Evolutionary conservation across 805 yeast species (phyloP), one percentile per base, ranked within the genome.

Genomic region (Wickerhamomyces chaumierensis): DNA sequence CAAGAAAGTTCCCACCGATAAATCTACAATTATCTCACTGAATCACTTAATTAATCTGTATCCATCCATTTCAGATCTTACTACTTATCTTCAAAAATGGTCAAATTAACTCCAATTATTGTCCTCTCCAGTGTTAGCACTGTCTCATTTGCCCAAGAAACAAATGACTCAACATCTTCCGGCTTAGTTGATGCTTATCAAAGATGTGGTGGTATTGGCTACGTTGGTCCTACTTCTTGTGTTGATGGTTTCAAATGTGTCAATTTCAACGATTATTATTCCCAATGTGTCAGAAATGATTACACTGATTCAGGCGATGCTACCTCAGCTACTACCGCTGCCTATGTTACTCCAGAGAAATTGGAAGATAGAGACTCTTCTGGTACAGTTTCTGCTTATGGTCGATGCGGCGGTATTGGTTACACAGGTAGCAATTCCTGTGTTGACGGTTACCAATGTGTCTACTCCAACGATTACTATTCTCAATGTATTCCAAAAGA

Each of bases 131-230:
- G n/a, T n/a, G n/a, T n/a, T n/a, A n/a, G n/a, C n/a, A n/a, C n/a
- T n/a, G n/a, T n/a, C n/a, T n/a, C n/a, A n/a, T n/a, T n/a, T n/a
- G n/a, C n/a, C n/a, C n/a, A n/a, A n/a, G n/a, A n/a, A n/a, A n/a
- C n/a, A n/a, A n/a, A n/a, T n/a, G n/a, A n/a, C n/a, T n/a, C n/a
- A n/a, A n/a, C n/a, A n/a, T n/a, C n/a, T n/a, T n/a, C n/a, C n/a
- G n/a, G n/a, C n/a, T n/a, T n/a, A n/a, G n/a, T n/a, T n/a, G n/a
- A n/a, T n/a, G n/a, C n/a, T n/a, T n/a, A n/a, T n/a, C n/a, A n/a
- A n/a, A n/a, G n/a, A 18, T 47, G 49, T 41, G 49, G 51, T 34
- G 48, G 48, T 34, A 14, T 6, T 3, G 18, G 19, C 9, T 43
- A 20, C 34, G 33, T 33, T 6, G 42, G 46, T 15, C 33, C 42